Conservation (phyloP, 805 yeast species). For the Grigorovia humatica region DNA sequence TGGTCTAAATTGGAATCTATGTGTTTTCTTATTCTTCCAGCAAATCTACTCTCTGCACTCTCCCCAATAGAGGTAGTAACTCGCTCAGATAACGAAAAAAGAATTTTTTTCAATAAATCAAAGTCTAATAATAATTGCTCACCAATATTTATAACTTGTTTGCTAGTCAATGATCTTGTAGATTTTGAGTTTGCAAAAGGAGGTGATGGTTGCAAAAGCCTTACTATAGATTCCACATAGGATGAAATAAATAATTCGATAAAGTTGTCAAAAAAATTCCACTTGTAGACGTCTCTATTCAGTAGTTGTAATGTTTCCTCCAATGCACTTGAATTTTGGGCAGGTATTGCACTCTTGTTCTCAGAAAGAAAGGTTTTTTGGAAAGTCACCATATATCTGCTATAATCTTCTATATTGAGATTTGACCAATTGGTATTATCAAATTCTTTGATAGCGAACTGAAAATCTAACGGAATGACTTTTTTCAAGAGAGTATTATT, state of each 20-base stretch:
- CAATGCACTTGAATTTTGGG: slow-evolving; percentile 15
- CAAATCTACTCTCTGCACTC: slow-evolving; percentile 11
- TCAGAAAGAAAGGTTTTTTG: slow-evolving; percentile 21
- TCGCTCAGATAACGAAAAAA: slow-evolving; percentile 24
- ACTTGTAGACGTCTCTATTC: slow-evolving; percentile 57
- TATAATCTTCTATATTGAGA: slow-evolving; percentile 58
- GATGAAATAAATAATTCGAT: slow-evolving; percentile 53
- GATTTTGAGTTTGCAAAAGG: slow-evolving; percentile 34
- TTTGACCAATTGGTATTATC: slow-evolving; percentile 63
- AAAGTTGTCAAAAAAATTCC: slow-evolving; percentile 66
- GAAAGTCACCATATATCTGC: slow-evolving; percentile 57
- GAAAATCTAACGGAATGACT: slow-evolving; percentile 45
- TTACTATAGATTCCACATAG: slow-evolving; percentile 46
- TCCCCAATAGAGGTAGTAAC: slow-evolving; percentile 9
- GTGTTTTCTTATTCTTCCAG: slow-evolving; percentile 21
- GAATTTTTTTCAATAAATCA: slow-evolving; percentile 47
- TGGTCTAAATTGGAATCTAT: slow-evolving; percentile 15
- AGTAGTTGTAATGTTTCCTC: slow-evolving; percentile 43
- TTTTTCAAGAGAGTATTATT: slow-evolving; percentile 47
- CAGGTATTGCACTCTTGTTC: slow-evolving; percentile 21
- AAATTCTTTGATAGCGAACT: slow-evolving; percentile 77
- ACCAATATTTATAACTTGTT: slow-evolving; percentile 35
- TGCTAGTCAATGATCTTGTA: slow-evolving; percentile 12
- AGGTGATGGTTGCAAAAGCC: slow-evolving; percentile 51
- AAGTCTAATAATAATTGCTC: slow-evolving; percentile 77